A percentile compares a stretch with the other conserved stretches of the same genome.
phyloP scores from a whole-genome alignment of 352 stramenopile genomes.

The Aphanomyces euteiches region DNA sequence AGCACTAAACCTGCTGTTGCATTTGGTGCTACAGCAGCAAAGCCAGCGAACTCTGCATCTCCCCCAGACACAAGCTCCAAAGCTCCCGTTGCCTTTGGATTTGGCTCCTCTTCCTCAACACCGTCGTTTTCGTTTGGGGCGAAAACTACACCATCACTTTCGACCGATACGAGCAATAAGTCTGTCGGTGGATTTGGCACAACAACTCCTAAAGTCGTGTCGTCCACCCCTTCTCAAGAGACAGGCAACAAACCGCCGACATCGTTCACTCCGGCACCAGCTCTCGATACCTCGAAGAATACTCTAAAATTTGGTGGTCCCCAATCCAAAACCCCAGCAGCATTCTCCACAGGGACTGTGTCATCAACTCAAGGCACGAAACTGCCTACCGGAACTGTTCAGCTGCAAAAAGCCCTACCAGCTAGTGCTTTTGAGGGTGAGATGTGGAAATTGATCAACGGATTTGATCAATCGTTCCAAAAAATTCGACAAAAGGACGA shows the following conservation, averaged over 20 bases:
- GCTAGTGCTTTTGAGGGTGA: slow-evolving; percentile 52
- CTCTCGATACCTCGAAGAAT: too few relatives aligned
- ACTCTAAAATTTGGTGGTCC: too few relatives aligned
- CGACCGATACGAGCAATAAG: not conserved
- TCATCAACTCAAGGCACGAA: slow-evolving; percentile 25
- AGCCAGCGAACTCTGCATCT: slow-evolving; percentile 2
- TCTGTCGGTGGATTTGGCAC: not conserved
- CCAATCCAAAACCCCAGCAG: not conserved
- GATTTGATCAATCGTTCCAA: slow-evolving; percentile 60
- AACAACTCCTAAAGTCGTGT: not conserved
- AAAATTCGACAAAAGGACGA: slow-evolving; percentile 2
- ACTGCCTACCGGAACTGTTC: not conserved
- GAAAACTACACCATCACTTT: not conserved
- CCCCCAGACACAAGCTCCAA: slow-evolving; percentile 16
- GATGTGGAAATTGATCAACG: slow-evolving; percentile 65
- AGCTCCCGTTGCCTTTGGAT: not conserved
- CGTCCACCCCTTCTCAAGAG: not conserved
- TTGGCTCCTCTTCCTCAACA: not conserved
- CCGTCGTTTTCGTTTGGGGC: slow-evolving; percentile 1
- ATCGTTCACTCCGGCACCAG: not conserved
- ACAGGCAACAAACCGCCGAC: not conserved
- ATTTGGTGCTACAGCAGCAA: too few relatives aligned
- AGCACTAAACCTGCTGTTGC: not conserved
- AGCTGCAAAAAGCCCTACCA: slow-evolving; percentile 31
- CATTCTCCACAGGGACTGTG: not conserved